Percentiles rank a stretch among this genome's conserved stretches.
Conservation (phyloP, 495 filamentous ascomycete genomes). For the Bathelium albidoporum region DNA sequence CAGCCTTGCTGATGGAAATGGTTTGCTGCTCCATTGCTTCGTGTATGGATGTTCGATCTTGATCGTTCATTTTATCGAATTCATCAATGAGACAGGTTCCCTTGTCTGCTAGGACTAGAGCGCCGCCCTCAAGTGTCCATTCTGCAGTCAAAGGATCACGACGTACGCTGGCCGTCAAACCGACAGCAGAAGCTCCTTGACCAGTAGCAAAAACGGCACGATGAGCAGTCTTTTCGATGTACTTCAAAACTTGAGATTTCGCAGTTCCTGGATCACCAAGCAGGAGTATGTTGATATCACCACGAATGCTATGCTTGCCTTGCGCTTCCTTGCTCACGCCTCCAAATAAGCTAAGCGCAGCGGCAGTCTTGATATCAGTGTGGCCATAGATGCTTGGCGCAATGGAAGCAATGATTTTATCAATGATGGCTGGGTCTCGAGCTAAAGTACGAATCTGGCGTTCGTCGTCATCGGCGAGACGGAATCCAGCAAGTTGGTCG, state of each 20-base stretch:
- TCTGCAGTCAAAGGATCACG: slow-evolving; percentile 92
- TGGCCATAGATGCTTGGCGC: slow-evolving; percentile 98
- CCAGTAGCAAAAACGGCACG: slow-evolving; percentile 96
- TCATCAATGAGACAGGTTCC: slow-evolving; percentile 97
- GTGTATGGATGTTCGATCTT: slow-evolving; percentile 95
- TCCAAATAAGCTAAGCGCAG: slow-evolving; percentile 89
- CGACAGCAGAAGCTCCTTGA: slow-evolving; percentile 93
- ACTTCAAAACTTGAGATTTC: slow-evolving; percentile 97
- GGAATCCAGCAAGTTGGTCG: slow-evolving; percentile 95
- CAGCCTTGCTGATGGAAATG: slow-evolving; percentile 99
- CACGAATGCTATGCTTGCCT: slow-evolving; percentile 82
- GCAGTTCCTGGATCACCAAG: slow-evolving; percentile 97
- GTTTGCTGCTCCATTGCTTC: slow-evolving; percentile 99
- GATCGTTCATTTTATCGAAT: slow-evolving; percentile 99
- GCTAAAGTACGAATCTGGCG: slow-evolving; percentile 79
- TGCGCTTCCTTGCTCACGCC: slow-evolving; percentile 85
- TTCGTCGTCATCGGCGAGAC: slow-evolving; percentile 91
- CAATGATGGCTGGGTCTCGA: slow-evolving; percentile 81
- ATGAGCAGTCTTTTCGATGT: slow-evolving; percentile 95
- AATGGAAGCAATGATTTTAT: slow-evolving; percentile 90
- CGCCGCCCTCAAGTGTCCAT: slow-evolving; percentile 97
- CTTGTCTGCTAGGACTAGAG: slow-evolving; percentile 87
- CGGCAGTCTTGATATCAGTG: slow-evolving; percentile 92
- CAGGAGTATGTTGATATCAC: slow-evolving; percentile 96
- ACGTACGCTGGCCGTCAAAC: slow-evolving; percentile 94